Base-by-base conservation (phyloP, 768 basidiomycete species). In the Rubroboletus pulcherrimus region DNA sequence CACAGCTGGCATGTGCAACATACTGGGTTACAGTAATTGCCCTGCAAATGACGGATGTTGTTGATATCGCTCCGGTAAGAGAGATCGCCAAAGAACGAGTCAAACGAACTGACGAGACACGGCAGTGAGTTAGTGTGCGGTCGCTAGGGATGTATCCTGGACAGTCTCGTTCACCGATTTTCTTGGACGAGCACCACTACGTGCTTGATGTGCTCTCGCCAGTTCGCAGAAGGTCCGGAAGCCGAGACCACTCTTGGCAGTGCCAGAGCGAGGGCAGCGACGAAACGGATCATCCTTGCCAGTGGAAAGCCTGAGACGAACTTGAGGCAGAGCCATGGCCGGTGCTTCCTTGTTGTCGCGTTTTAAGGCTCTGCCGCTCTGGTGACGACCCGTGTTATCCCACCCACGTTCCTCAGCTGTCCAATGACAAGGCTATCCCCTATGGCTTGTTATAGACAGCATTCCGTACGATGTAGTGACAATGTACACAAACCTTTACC, bases 171-270 rank as follows among this genome's bases (percentile, higher is more conserved):
- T 64, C 34, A 66, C 65, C 63, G 63, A 49, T 66, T 66, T 33
- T 65, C 66, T 30, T 66, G 65, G 21, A 66, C 63, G 29, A 68
- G 65, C 43, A 66, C 66, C 3, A 68, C 66, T 0, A 66, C 63
- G 14, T 68, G 51, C 35, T 68, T 68, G 58, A 66, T 57, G 7
- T 41, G 58, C 5, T 66, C 66, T 42, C 57, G 56, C 66, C 66
- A 66, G 37, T 57, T 58, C 1, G 55, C 31, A 37, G 63, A 63
- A 7, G 53, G 7, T 7, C 0, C 14, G 4, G 53, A 35, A 10
- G 43, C 45, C 19, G 35, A 46, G 24, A 39, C 30, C 4, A 47
- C 43, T 8, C 30, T 39, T 26, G 26, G 26, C 8, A 7, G 37
- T 10, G 39, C 53, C 26, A 66, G 38, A 9, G 49, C 51, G 9